phyloP scores from a whole-genome alignment of 2,329 filamentous ascomycete species.

The Diaporthe sp. region DNA sequence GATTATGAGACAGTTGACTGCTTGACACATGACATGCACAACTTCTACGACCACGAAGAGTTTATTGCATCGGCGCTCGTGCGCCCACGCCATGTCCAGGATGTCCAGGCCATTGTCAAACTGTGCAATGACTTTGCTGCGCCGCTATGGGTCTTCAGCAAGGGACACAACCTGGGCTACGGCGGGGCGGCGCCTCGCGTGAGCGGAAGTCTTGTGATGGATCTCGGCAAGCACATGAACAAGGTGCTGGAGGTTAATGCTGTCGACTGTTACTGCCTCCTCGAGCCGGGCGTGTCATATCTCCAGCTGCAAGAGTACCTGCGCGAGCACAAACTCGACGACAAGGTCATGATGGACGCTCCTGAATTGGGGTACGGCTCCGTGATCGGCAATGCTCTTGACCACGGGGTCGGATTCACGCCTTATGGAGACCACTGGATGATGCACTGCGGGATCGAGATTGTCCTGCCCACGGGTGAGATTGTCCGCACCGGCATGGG shows the following conservation, averaged over 20 bases:
- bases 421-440: slow-evolving; percentile 58
- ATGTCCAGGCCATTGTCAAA: slow-evolving; percentile 62
- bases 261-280: slow-evolving; percentile 62
- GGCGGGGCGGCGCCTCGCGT: slow-evolving; percentile 68
- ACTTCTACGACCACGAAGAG: slow-evolving; percentile 57
- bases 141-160: slow-evolving; percentile 64
- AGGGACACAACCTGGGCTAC: slow-evolving; percentile 66
- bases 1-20: slow-evolving; percentile 46
- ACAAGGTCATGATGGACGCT: slow-evolving; percentile 59
- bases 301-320: slow-evolving; percentile 65
- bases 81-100: slow-evolving; percentile 50
- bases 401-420: slow-evolving; percentile 63
- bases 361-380: slow-evolving; percentile 59
- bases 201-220: slow-evolving; percentile 63
- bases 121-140: slow-evolving; percentile 61
- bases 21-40: slow-evolving; percentile 52
- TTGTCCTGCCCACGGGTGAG: slow-evolving; percentile 61
- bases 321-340: slow-evolving; percentile 54
- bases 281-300: slow-evolving; percentile 70
- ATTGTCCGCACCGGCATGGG: slow-evolving; percentile 63
- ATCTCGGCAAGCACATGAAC: slow-evolving; percentile 68
- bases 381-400: slow-evolving; percentile 61
- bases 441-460: slow-evolving; percentile 58
- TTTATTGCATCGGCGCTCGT: slow-evolving; percentile 58
- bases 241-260: slow-evolving; percentile 65